Conservation (phyloP, 2,329 filamentous ascomycete species). For the Ophiostoma sp. region DNA sequence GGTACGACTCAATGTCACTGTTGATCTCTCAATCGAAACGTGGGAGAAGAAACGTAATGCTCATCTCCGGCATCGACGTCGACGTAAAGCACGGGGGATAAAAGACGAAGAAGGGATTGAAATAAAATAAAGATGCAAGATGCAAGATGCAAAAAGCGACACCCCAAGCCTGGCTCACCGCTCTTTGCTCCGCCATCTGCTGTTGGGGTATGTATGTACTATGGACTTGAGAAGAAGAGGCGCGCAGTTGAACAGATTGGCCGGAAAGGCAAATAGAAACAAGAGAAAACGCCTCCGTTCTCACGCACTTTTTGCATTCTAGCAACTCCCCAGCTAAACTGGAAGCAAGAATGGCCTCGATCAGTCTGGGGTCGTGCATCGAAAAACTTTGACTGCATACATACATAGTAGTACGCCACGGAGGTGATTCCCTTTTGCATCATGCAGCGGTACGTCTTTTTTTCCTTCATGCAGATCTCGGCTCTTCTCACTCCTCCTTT, state of each 20-base stretch:
- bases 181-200: not conserved
- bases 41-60: not conserved
- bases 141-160: too few relatives aligned
- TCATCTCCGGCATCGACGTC: not conserved
- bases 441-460: not conserved
- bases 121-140: too few relatives aligned
- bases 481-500: not conserved
- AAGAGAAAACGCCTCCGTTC: not conserved
- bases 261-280: not conserved
- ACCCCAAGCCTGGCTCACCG: not conserved
- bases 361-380: not conserved
- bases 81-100: not conserved
- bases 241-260: too few relatives aligned
- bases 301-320: not conserved
- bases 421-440: not conserved
- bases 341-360: not conserved
- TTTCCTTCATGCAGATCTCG: not conserved
- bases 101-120: too few relatives aligned
- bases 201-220: not conserved
- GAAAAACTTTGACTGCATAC: too few relatives aligned
- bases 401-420: not conserved
- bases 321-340: too few relatives aligned
- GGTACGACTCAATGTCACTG: not conserved
- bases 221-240: not conserved
- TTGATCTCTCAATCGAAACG: not conserved